Conservation (phyloP, 805 yeast species). For the Ogataea henricii region DNA sequence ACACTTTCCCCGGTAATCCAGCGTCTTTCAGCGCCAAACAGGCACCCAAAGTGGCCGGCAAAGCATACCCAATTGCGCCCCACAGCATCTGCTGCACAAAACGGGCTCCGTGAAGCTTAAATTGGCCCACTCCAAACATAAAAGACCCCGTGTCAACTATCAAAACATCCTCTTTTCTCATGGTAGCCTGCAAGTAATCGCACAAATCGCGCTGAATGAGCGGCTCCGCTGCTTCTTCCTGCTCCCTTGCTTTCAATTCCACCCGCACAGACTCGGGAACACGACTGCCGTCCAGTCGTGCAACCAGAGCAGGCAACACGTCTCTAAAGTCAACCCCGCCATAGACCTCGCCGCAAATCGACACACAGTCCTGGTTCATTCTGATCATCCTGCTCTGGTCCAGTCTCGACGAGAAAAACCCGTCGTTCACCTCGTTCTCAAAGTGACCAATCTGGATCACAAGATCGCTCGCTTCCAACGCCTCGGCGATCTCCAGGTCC, state of each 20-base stretch:
- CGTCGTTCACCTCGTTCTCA: slow-evolving; percentile 64
- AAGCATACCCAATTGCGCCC: slow-evolving; percentile 54
- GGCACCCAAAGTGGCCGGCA: slow-evolving; percentile 54
- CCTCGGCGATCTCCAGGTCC: slow-evolving; percentile 34
- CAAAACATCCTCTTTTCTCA: slow-evolving; percentile 43
- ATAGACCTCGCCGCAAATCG: slow-evolving; percentile 36
- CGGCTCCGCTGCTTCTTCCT: slow-evolving; percentile 10
- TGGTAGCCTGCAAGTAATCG: slow-evolving; percentile 35
- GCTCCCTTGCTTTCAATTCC: not conserved
- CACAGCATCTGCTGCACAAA: slow-evolving; percentile 43
- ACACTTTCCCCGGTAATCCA: slow-evolving; percentile 39
- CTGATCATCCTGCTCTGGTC: slow-evolving; percentile 32
- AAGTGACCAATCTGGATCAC: slow-evolving; percentile 72
- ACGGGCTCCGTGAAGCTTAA: slow-evolving; percentile 38
- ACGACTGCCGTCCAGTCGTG: slow-evolving; percentile 35
- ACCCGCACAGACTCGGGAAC: slow-evolving; percentile 14
- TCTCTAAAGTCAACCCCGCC: slow-evolving; percentile 38
- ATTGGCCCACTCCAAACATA: slow-evolving; percentile 43
- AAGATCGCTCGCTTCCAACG: slow-evolving; percentile 59
- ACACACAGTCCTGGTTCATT: slow-evolving; percentile 44
- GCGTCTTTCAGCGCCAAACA: slow-evolving; percentile 45
- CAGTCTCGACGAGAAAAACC: slow-evolving; percentile 50
- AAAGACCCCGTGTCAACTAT: slow-evolving; percentile 51
- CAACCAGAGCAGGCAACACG: slow-evolving; percentile 37
- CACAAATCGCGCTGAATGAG: slow-evolving; percentile 39